Conservation (phyloP, 768 basidiomycete species). For the Pleurotus cornucopiae region DNA sequence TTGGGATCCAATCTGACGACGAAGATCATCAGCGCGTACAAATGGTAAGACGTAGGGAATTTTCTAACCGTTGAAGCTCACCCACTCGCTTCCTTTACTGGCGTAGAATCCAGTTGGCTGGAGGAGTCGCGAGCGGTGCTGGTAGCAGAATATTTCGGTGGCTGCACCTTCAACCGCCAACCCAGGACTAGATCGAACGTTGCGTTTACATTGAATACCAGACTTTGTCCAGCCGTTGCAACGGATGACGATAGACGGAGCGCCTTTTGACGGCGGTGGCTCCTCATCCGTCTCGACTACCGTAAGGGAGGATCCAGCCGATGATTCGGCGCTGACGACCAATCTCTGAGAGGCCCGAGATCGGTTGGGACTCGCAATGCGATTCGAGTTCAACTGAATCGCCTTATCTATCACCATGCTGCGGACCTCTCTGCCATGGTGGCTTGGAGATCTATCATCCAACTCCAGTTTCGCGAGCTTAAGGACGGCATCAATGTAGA, state of each 20-base stretch:
- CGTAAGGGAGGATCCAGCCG: background rate
- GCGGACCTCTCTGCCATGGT: background rate
- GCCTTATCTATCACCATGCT: conserved; percentile 1
- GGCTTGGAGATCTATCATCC: background rate
- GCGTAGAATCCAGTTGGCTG: conserved; percentile 53
- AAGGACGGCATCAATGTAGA: conserved; percentile 3
- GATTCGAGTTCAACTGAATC: conserved; percentile 2
- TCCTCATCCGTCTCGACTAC: background rate
- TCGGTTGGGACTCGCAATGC: background rate
- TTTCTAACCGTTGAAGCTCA: conserved; percentile 53
- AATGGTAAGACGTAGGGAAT: background rate
- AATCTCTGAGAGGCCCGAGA: background rate
- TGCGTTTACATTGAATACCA: conserved; percentile 57
- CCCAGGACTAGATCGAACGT: conserved; percentile 37
- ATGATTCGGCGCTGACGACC: background rate
- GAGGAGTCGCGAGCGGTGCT: conserved; percentile 57
- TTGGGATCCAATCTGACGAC: conserved; percentile 62
- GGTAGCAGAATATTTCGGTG: conserved; percentile 53
- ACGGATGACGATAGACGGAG: conserved; percentile 27
- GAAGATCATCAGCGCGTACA: conserved; percentile 2
- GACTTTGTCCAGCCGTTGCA: conserved; percentile 66
- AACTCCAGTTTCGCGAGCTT: conserved; percentile 3
- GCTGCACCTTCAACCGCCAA: conserved; percentile 27
- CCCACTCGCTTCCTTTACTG: conserved; percentile 41
- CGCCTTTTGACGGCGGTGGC: background rate